Conservation (phyloP, 2,329 filamentous ascomycete species). For the Ceratocystis lukuohia region DNA sequence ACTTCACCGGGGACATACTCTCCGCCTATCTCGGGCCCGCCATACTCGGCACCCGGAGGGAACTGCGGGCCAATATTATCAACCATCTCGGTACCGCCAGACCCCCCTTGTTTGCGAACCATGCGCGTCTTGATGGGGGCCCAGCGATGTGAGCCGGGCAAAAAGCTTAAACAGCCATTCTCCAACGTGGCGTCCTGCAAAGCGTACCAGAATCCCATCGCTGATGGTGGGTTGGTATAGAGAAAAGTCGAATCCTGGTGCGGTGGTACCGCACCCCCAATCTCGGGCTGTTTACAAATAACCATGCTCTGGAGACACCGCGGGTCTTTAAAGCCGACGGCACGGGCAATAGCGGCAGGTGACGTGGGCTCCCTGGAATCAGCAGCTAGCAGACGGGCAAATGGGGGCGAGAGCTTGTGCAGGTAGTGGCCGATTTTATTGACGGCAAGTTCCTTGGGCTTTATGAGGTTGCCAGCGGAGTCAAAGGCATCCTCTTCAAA, state of each 20-base stretch:
- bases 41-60: conserved; percentile 39
- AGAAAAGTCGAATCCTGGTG: conserved; percentile 91
- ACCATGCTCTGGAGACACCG: conserved; percentile 85
- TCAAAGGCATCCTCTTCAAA: conserved; percentile 91
- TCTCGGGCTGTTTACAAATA: conserved; percentile 96
- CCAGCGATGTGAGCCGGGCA: conserved; percentile 66
- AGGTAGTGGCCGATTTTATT: conserved; percentile 81
- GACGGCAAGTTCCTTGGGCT: conserved; percentile 72
- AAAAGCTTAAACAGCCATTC: conserved; percentile 83
- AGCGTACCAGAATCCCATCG: conserved; percentile 95
- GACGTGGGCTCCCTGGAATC: conserved; percentile 35
- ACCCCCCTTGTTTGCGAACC: conserved; percentile 46
- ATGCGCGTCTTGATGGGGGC: conserved; percentile 60
- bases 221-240: conserved; percentile 77
- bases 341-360: conserved; percentile 51
- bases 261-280: conserved; percentile 77
- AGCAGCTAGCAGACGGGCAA: conserved; percentile 41
- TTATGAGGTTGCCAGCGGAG: conserved; percentile 47
- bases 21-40: conserved; percentile 28
- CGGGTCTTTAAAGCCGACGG: conserved; percentile 63
- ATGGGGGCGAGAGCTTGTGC: conserved; percentile 54
- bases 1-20: conserved; percentile 73
- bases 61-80: conserved; percentile 54
- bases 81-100: conserved; percentile 53
- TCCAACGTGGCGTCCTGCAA: conserved; percentile 76